These are phyloP conservation scores for Termitomyces eurrhizus DNA, from an alignment of 768 basidiomycete species.

Conservation along the genomic window DNA sequence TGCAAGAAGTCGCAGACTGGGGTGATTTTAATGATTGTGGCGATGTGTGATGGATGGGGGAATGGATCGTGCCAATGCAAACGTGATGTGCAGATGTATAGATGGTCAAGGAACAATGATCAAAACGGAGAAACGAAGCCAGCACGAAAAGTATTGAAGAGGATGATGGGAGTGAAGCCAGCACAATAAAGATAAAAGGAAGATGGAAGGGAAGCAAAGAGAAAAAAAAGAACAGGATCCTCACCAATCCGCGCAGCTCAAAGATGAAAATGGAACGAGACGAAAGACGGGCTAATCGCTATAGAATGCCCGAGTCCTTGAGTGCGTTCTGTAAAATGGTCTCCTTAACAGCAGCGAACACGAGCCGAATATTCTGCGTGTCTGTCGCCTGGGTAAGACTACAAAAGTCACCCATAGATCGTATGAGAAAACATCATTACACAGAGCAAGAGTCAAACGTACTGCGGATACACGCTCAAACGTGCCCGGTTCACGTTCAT, in stretches of 20 bases:
- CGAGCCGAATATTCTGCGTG: constrained; percentile 15
- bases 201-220: neutral
- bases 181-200: neutral
- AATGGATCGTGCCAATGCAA: neutral
- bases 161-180: neutral
- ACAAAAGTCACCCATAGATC: neutral
- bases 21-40: neutral
- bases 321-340: constrained; percentile 17
- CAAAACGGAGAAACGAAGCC: neutral
- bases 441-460: constrained; percentile 24
- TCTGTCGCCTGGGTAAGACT: constrained; percentile 19
- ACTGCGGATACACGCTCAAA: constrained; percentile 94
- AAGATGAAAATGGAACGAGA: neutral
- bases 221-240: neutral
- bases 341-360: constrained; percentile 18
- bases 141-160: neutral
- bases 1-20: neutral
- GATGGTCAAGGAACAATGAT: neutral
- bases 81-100: neutral
- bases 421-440: neutral
- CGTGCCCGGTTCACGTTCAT: constrained; percentile 87
- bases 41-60: neutral
- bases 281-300: neutral
- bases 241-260: neutral
- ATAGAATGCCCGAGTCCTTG: constrained; percentile 17